Evolutionary conservation across 768 basidiomycete species (phyloP), one percentile per base, ranked within the genome.

Genomic region (Phlebiopsis flavidoalba): DNA sequence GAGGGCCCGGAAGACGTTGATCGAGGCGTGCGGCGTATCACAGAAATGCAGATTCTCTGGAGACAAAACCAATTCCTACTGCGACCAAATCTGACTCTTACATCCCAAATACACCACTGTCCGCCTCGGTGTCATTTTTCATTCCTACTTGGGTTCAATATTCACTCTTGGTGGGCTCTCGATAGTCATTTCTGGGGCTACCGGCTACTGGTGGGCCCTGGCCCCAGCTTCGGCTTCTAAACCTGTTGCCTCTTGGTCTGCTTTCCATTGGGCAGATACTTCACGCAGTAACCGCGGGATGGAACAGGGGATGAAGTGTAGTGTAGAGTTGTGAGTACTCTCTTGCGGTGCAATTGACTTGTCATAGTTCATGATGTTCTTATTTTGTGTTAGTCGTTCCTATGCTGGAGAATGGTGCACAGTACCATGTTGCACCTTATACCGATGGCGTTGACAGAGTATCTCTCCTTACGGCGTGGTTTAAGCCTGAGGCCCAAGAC

Each of bases 231-330:
- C n/a, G 93, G 90, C 0, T 86, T 91, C 72, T 98, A 95, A n/a
- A n/a, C 72, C 63, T n/a, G n/a, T 91, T 45, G 85, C 89, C 36
- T 80, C 88, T 5, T 93, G 93, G 91, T 80, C 91, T 0, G 76
- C 80, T 37, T 99, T 99, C 72, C 97, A 99, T 69, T 89, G 93
- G 85, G 85, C 83, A 12, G 97, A 99, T n/a, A 72, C 98, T 95
- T n/a, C n/a, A n/a, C 69, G 90, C 89, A 40, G 93, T 95, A 4
- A 97, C 97, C 7, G 95, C 95, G 0, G 93, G 93, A 22, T 98
- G 93, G 89, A 98, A 98, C 73, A 76, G 88, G 45, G 88, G 90
- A n/a, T n/a, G 56, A 97, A 95, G 75, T 90, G 94, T 69, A 92
- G 87, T 61, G 84, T 97, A 8, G 92, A 95, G n/a, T 70, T 98